Evolutionary conservation across 345 rosid genomes (phyloP).

Genomic region (Aquilaria yunnanensis): DNA sequence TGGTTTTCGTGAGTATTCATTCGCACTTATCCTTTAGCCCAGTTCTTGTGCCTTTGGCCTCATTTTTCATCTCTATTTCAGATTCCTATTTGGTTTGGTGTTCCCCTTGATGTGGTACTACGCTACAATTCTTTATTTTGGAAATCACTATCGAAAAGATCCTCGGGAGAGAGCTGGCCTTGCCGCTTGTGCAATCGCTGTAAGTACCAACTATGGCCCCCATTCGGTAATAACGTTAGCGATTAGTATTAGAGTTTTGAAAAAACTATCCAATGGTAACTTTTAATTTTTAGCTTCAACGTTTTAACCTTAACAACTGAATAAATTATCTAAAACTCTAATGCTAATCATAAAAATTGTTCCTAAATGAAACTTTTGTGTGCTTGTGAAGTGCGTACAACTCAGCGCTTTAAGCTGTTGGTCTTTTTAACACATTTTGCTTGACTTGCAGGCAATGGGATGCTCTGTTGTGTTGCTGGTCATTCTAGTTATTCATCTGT

Average conservation of each 20-base stretch:
- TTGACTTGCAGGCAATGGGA: conserved; percentile 67
- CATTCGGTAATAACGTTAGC: no score
- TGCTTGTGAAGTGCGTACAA: not conserved
- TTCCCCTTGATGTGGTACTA: conserved; percentile 84
- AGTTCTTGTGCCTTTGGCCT: not conserved
- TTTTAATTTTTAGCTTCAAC: no score
- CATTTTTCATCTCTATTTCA: conserved; percentile 21
- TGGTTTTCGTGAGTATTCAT: conserved; percentile 79
- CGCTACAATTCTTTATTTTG: conserved; percentile 67
- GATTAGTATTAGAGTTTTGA: no score
- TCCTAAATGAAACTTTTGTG: no score
- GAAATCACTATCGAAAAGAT: conserved; percentile 77
- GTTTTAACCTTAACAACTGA: no score
- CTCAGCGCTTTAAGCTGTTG: no score
- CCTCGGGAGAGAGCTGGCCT: conserved; percentile 94
- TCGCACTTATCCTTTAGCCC: not conserved
- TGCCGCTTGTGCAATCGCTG: conserved; percentile 87
- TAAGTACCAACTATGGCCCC: conserved; percentile 14
- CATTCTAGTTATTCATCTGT: conserved; percentile 29
- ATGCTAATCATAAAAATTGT: no score
- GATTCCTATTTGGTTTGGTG: conserved; percentile 68
- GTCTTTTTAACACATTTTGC: not conserved
- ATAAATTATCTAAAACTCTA: no score
- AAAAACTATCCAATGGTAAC: no score
- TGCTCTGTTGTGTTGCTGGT: conserved; percentile 58